phyloP scores from a whole-genome alignment of 106 monocot species.

The Cymbidium sinense region DNA sequence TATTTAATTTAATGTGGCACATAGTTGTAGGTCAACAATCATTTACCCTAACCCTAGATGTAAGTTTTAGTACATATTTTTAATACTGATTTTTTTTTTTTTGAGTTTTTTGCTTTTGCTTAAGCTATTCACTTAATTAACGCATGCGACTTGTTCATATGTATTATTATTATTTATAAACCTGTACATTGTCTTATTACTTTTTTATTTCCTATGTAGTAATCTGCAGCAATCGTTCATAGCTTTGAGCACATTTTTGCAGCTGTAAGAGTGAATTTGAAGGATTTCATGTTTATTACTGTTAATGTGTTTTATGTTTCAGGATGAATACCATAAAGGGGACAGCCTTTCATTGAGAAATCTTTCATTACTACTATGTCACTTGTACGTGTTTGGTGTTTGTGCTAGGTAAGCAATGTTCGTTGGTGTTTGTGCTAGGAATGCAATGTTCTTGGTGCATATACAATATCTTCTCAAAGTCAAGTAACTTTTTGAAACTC shows the following conservation, averaged over 20 bases:
- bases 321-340: slow-evolving; percentile 78
- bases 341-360: slow-evolving; percentile 79
- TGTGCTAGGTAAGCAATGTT: slow-evolving; percentile 56
- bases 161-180: background rate
- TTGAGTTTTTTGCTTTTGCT: too few species aligned
- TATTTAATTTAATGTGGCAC: too few species aligned
- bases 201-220: background rate
- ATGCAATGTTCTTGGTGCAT: background rate
- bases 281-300: background rate
- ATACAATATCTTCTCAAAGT: background rate
- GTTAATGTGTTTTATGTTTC: background rate
- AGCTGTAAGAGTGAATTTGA: background rate
- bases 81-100: too few species aligned
- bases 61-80: too few species aligned
- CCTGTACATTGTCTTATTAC: background rate
- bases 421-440: background rate
- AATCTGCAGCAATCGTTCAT: background rate
- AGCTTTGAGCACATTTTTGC: background rate
- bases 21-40: too few species aligned
- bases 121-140: too few species aligned
- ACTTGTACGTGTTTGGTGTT: slow-evolving; percentile 81
- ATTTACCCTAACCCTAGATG: too few species aligned
- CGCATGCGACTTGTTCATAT: background rate
- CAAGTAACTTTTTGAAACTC: background rate
- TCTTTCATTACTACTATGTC: slow-evolving; percentile 62